Evolutionary conservation across 345 rosid genomes (phyloP).

Genomic region (Moricandia arvensis): DNA sequence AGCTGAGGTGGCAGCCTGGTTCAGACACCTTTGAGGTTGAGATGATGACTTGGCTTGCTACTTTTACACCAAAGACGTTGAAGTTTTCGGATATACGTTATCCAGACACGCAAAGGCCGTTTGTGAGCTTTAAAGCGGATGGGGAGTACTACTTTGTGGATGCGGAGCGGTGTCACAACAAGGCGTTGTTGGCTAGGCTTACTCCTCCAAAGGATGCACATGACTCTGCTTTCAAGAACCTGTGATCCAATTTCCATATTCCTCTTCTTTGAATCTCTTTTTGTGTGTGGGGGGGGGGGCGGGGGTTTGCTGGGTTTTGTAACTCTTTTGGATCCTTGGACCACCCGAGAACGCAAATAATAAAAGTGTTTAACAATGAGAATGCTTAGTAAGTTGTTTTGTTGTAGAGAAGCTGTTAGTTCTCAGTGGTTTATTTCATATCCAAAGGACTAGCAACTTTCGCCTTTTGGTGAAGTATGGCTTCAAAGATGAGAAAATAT

Average conservation of each 20-base stretch:
- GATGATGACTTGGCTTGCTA: constrained; percentile 92
- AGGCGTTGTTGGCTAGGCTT: constrained; percentile 81
- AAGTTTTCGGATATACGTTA: constrained; percentile 76
- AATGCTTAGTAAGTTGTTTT: neutral
- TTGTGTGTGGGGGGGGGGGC: no score
- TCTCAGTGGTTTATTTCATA: no score
- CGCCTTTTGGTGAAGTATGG: no score
- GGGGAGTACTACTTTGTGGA: constrained; percentile 74
- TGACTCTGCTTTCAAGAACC: constrained; percentile 83
- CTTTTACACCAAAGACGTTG: constrained; percentile 55
- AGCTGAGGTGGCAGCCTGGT: constrained; percentile 89
- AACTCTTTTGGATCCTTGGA: constrained; percentile 20
- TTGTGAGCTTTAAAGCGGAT: constrained; percentile 80
- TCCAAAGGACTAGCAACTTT: no score
- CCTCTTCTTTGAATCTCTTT: neutral
- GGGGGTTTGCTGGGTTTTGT: constrained; percentile 9
- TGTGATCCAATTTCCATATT: constrained; percentile 32
- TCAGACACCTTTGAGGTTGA: constrained; percentile 87
- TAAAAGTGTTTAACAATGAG: neutral
- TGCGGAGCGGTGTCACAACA: constrained; percentile 77
- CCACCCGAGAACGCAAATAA: constrained; percentile 20
- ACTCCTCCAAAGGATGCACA: constrained; percentile 62
- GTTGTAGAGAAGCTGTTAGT: no score
- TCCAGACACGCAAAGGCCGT: constrained; percentile 81
- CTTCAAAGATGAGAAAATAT: no score